Evolutionary conservation across 208 protist species (phyloP).

Genomic region (Kentomonas sorsogonicus): DNA sequence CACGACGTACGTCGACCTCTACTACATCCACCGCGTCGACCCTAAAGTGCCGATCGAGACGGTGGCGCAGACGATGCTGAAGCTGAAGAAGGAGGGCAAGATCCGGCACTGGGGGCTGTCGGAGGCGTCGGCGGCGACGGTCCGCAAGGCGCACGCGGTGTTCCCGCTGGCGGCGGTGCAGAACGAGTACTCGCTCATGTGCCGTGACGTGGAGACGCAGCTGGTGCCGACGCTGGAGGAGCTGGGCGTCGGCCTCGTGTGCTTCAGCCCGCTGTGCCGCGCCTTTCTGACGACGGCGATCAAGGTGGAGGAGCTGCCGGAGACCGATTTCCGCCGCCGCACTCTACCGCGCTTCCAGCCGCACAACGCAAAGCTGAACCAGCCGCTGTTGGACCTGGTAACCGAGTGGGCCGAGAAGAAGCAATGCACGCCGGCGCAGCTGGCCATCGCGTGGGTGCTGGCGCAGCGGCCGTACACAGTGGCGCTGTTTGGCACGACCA

Average conservation of each 20-base stretch:
- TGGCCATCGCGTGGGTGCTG: slow-evolving; percentile 27
- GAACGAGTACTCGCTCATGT: slow-evolving; percentile 31
- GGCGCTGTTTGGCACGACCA: slow-evolving; percentile 26
- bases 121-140: slow-evolving; percentile 16
- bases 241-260: slow-evolving; percentile 29
- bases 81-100: slow-evolving; percentile 31
- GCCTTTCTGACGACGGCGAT: slow-evolving; percentile 25
- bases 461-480: slow-evolving; percentile 23
- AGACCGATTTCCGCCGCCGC: slow-evolving; percentile 8
- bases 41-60: slow-evolving; percentile 23
- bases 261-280: slow-evolving; percentile 23
- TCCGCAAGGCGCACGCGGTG: slow-evolving; percentile 29
- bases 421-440: slow-evolving; percentile 18
- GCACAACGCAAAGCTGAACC: slow-evolving; percentile 14
- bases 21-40: slow-evolving; percentile 36
- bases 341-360: slow-evolving; percentile 15
- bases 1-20: slow-evolving; percentile 37
- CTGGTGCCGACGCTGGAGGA: slow-evolving; percentile 24
- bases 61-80: slow-evolving; percentile 26
- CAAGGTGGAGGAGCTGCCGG: slow-evolving; percentile 11
- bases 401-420: slow-evolving; percentile 14
- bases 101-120: slow-evolving; percentile 32
- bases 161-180: slow-evolving; percentile 27
- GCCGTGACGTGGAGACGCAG: slow-evolving; percentile 19
- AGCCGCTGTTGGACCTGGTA: slow-evolving; percentile 10